Percentiles rank a stretch among this genome's conserved stretches.
phyloP scores from a whole-genome alignment of 345 rosid species.

The Salix purpurea region DNA sequence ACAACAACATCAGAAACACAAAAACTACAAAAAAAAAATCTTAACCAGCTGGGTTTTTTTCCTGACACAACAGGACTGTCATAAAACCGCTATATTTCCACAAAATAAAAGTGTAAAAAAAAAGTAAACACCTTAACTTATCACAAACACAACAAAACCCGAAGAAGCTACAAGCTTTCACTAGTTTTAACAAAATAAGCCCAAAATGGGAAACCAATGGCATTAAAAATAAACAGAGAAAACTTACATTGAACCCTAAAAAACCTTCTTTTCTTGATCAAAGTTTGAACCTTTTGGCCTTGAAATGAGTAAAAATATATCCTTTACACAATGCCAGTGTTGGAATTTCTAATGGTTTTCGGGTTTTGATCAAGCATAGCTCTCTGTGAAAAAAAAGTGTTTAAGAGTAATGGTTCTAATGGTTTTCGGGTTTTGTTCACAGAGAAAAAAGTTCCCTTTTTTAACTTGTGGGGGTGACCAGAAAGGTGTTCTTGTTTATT shows the following conservation, averaged over 20 bases:
- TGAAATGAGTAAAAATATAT: neutral
- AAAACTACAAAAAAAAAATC: neutral
- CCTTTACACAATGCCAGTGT: neutral
- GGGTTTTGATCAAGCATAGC: neutral
- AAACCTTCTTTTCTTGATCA: neutral
- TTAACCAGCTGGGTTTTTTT: neutral
- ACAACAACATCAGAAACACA: too few relatives aligned
- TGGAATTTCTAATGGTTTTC: neutral
- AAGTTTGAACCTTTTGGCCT: neutral
- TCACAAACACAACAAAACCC: neutral
- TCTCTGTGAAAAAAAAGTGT: too few relatives aligned
- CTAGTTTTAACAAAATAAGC: neutral
- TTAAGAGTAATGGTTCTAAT: too few relatives aligned
- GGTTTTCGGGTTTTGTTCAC: neutral
- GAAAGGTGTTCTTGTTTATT: neutral
- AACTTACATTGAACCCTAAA: neutral
- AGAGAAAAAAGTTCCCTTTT: neutral
- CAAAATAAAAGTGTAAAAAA: neutral
- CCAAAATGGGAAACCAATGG: neutral
- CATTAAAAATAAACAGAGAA: neutral
- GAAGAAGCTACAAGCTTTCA: neutral
- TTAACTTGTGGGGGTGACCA: neutral
- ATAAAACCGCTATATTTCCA: neutral
- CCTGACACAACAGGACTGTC: neutral
- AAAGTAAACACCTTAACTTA: neutral